Evolutionary conservation across 768 basidiomycete species (phyloP), one percentile per base, ranked within the genome.

Genomic region (Coprinopsis sp.): DNA sequence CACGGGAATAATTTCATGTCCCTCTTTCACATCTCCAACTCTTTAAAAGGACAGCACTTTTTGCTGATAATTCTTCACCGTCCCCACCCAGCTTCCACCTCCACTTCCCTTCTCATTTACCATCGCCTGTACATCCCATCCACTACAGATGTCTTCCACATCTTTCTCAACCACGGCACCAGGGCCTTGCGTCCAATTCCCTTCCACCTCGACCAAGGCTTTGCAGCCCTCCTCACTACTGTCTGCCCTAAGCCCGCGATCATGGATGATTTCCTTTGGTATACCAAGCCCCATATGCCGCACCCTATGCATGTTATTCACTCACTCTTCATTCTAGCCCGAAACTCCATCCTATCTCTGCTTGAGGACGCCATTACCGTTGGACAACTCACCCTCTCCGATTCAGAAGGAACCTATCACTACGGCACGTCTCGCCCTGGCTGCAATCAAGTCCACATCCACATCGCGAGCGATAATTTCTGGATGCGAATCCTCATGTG

Each of bases 401-500:
- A 84, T 65, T 69, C 74, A 11, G 69, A 81, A 58, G 81, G 81
- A 51, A 69, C 73, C 10, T 70, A 76, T 58, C 71, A 78, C 56
- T 84, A 80, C 54, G 82, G 82, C 36, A 70, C 65, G 23, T 72
- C 73, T 57, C 64, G 71, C 61, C 79, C 79, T 57, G 78, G 75
- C 44, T 77, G 71, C 63, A 82, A 79, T 67, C 74, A 79, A 57
- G 79, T 80, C 47, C 73, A 77, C 50, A 58, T 86, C 48, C 73
- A 70, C 51, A 67, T 86, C 47, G 57, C 71, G 13, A 80, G 76
- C 58, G 72, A 77, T 40, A 77, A 78, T 60, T 86, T 86, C 56
- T 86, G 83, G 83, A 64, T 78, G 44, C 79, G 83, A 33, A 70
- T 85, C 46, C 63, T 86, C 49, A 63, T 83, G 77, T 81, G 64